Percentiles rank a stretch among this genome's conserved stretches.
Conservation (phyloP, 2,329 filamentous ascomycete genomes). For the Fusarium acutatum region DNA sequence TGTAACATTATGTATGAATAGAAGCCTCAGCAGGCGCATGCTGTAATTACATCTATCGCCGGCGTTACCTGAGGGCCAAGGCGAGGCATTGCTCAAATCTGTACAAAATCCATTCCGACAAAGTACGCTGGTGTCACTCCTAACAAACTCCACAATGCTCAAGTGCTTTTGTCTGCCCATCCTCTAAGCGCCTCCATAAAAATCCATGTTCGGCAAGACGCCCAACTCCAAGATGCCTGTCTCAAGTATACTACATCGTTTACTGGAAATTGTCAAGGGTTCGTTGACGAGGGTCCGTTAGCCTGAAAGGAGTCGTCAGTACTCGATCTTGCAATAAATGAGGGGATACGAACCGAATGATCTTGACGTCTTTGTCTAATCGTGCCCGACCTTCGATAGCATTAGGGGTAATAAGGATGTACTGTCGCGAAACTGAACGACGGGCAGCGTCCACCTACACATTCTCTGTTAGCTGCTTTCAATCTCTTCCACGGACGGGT, state of each 20-base stretch:
- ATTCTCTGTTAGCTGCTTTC: not conserved
- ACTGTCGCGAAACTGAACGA: conserved; percentile 88
- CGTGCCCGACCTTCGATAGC: conserved; percentile 71
- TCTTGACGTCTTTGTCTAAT: conserved; percentile 75
- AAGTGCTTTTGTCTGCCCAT: conserved; percentile 2
- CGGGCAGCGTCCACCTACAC: conserved; percentile 81
- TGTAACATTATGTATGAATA: conserved; percentile 29
- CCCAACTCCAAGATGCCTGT: conserved; percentile 13
- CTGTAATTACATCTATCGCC: conserved; percentile 12
- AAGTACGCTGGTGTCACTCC: conserved; percentile 9
- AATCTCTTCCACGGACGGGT: not conserved
- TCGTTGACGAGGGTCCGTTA: conserved; percentile 68
- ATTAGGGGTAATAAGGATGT: conserved; percentile 95
- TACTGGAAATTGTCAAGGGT: conserved; percentile 45
- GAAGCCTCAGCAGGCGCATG: conserved; percentile 14
- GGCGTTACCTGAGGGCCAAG: not conserved
- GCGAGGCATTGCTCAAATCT: conserved; percentile 1
- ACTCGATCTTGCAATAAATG: not conserved
- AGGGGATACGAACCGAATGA: conserved; percentile 68
- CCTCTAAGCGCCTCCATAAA: conserved; percentile 12
- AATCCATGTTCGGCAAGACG: not conserved
- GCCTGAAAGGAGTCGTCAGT: conserved; percentile 50
- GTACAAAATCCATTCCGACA: conserved; percentile 7
- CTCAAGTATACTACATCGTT: conserved; percentile 1
- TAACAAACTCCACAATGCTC: conserved; percentile 18